phyloP scores from a whole-genome alignment of 805 yeast genomes.

The Ogataea chonburiensis region DNA sequence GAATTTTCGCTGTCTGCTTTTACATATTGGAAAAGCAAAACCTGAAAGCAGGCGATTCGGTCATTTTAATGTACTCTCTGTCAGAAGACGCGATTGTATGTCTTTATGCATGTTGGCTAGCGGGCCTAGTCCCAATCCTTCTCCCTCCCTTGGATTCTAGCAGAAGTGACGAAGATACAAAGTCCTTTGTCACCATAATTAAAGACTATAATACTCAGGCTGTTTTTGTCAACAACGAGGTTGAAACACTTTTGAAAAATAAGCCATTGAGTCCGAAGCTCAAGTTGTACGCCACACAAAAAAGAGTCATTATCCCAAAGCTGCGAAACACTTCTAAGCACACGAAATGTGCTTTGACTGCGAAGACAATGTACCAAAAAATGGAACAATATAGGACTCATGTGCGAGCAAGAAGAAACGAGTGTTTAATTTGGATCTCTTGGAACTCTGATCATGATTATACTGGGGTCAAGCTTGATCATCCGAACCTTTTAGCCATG shows the following conservation, averaged over 20 bases:
- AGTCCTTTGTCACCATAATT: constrained; percentile 62
- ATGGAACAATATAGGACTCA: constrained; percentile 37
- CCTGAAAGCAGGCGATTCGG: constrained; percentile 66
- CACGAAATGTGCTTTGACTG: constrained; percentile 35
- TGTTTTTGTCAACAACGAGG: constrained; percentile 75
- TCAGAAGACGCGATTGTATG: constrained; percentile 85
- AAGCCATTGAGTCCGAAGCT: constrained; percentile 62
- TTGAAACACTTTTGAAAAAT: constrained; percentile 64
- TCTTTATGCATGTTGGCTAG: constrained; percentile 78
- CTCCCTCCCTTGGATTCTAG: constrained; percentile 59
- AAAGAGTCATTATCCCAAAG: constrained; percentile 42
- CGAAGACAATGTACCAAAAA: constrained; percentile 40
- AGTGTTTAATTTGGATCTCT: constrained; percentile 58
- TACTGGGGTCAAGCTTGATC: constrained; percentile 56
- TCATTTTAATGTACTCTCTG: constrained; percentile 79
- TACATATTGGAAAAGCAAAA: constrained; percentile 67
- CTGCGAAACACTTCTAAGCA: constrained; percentile 67
- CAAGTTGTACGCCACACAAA: constrained; percentile 39
- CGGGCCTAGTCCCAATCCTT: constrained; percentile 79
- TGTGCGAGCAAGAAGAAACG: constrained; percentile 36
- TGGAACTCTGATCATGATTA: constrained; percentile 72
- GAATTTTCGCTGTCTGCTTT: constrained; percentile 71
- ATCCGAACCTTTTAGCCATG: constrained; percentile 64
- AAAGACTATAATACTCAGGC: constrained; percentile 69
- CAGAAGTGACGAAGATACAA: constrained; percentile 70